Base-by-base conservation (phyloP, 108 stramenopile genomes). In the Heterococcus sp. region DNA sequence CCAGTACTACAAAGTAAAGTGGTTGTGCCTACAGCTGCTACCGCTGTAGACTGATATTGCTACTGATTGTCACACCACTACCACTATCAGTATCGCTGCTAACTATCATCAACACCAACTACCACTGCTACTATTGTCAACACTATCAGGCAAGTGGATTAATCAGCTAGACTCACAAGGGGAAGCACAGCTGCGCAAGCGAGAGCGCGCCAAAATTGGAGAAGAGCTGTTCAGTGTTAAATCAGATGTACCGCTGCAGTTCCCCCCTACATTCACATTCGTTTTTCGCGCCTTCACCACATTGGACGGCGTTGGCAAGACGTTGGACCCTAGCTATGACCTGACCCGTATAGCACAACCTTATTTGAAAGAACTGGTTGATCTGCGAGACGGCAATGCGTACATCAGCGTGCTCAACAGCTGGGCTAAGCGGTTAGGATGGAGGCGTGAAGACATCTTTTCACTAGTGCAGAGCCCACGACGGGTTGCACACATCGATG, bases 241-340 rank as follows among this genome's bases (percentile, higher is more conserved):
- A 32, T 83, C 66, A 8, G 85, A 85, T 2, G 76, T 85, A 34
- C 86, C 93, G 0, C 95, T 97, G 81, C 88, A 95, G 29, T 97
- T 97, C 74, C 96, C 96, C 14, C 92, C 93, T 68, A 94, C 94
- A 8, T 97, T 97, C 78, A 97, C 96, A 0, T 97, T 97, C 75
- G 94, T 97, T 74, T 97, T 97, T 86, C 88, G 96, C 2, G 94
- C 96, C 1, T 95, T 96, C 84, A 95, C 95, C n/a, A 92, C 93
- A 58, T 89, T 97, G 29, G 96, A 97, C 75, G 96, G 96, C 73
- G 96, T 97, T 74, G 96, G 95, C 14, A 97, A 97, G 75, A 95
- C 93, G 1, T 90, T 97, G 3, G 93, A 94, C 85, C 37, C 80
- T 26, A 80, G 88, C 21, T 97, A 91, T 75, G 94, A 95, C 71